These are phyloP conservation scores for Lepidium africanum DNA, from an alignment of 345 rosid species.

Conservation along the genomic window DNA sequence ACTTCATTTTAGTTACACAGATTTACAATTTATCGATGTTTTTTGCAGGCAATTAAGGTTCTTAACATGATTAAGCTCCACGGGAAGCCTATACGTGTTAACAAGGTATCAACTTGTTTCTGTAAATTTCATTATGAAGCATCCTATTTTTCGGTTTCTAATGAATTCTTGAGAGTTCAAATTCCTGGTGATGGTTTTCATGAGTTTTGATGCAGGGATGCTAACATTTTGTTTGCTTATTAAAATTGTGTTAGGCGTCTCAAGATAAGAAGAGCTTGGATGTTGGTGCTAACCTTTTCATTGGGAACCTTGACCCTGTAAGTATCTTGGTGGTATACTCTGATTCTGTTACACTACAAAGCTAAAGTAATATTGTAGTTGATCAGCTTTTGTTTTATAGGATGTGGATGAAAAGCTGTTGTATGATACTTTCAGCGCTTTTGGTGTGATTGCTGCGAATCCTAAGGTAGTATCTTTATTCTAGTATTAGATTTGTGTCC, in stretches of 20 bases:
- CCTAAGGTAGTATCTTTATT: constrained; percentile 58
- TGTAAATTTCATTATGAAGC: not conserved
- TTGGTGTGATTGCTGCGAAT: constrained; percentile 92
- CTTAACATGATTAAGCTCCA: constrained; percentile 95
- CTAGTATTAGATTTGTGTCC: not conserved
- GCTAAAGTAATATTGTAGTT: not conserved
- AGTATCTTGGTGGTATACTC: constrained; percentile 21
- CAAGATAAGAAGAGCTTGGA: constrained; percentile 99
- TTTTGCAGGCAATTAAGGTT: constrained; percentile 80
- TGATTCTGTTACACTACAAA: not conserved
- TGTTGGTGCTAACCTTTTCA: constrained; percentile 96
- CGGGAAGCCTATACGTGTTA: constrained; percentile 94
- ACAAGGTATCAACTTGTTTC: constrained; percentile 49
- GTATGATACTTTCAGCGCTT: constrained; percentile 96
- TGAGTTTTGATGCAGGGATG: not conserved
- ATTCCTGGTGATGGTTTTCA: not conserved
- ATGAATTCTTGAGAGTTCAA: not conserved
- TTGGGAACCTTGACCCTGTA: constrained; percentile 95
- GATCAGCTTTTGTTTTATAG: constrained; percentile 33
- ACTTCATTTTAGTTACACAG: not conserved
- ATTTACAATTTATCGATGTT: not conserved
- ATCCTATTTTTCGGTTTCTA: not conserved
- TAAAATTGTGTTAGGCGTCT: constrained; percentile 55
- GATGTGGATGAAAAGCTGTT: constrained; percentile 97
- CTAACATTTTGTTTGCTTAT: not conserved